Conservation (phyloP, 495 filamentous ascomycete genomes). For the Achaetomiella virescens region DNA sequence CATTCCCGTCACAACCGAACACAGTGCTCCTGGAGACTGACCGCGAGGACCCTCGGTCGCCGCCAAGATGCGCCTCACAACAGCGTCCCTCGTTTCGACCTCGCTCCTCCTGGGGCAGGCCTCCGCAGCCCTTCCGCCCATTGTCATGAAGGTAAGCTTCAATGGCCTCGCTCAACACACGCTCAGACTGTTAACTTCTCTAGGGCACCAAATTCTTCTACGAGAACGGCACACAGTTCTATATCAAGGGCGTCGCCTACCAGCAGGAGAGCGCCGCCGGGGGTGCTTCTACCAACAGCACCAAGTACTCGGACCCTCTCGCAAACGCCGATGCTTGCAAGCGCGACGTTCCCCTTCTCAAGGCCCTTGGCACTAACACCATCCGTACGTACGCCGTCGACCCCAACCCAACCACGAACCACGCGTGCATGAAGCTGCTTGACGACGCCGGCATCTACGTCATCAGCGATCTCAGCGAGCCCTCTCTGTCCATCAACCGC, state of each 20-base stretch:
- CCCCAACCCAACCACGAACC: slow-evolving; percentile 70
- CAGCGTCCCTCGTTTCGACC: slow-evolving; percentile 38
- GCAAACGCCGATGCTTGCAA: slow-evolving; percentile 61
- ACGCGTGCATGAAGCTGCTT: slow-evolving; percentile 76
- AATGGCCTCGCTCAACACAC: background rate
- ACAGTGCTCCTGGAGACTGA: slow-evolving; percentile 1
- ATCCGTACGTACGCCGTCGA: slow-evolving; percentile 94
- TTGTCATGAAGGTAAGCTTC: slow-evolving; percentile 56
- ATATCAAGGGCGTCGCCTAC: slow-evolving; percentile 86
- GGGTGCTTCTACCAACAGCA: slow-evolving; percentile 31
- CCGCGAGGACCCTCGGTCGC: background rate
- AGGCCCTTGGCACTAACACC: slow-evolving; percentile 73
- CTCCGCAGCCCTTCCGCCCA: slow-evolving; percentile 57
- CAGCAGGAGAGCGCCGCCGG: slow-evolving; percentile 51
- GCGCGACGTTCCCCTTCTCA: slow-evolving; percentile 77
- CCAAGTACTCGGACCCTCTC: slow-evolving; percentile 59
- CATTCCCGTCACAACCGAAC: background rate
- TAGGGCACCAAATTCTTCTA: slow-evolving; percentile 60
- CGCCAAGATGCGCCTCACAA: slow-evolving; percentile 37
- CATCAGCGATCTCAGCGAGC: slow-evolving; percentile 79
- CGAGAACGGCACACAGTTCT: slow-evolving; percentile 69
- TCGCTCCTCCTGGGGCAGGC: slow-evolving; percentile 44
- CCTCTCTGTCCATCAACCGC: slow-evolving; percentile 75
- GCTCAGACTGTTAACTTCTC: background rate
- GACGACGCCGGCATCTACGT: slow-evolving; percentile 89